A percentile compares a stretch with the other conserved stretches of the same genome.
These are phyloP conservation scores for Neurospora sp. DNA, from an alignment of 495 filamentous ascomycete species.

Conservation along the genomic window DNA sequence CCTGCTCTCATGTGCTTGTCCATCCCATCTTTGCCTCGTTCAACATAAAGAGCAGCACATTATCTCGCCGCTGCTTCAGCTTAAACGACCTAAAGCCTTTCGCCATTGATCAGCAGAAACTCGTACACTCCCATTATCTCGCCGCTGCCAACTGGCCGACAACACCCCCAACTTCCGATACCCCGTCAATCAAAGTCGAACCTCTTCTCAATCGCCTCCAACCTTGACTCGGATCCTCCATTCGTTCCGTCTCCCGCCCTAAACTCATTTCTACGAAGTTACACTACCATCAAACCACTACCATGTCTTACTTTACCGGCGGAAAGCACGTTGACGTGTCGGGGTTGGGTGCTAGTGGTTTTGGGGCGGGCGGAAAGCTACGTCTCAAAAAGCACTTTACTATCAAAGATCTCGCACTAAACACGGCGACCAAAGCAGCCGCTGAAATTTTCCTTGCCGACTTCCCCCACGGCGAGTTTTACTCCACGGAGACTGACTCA, in stretches of 20 bases:
- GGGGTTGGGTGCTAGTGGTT: background rate
- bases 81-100: background rate
- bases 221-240: background rate
- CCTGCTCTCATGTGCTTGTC: background rate
- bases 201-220: background rate
- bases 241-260: background rate
- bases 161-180: background rate
- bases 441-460: background rate
- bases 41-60: background rate
- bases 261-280: background rate
- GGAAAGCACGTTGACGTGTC: background rate
- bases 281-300: background rate
- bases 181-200: background rate
- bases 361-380: background rate
- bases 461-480: background rate
- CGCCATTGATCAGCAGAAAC: too few species aligned
- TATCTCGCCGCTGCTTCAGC: background rate
- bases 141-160: background rate
- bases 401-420: background rate
- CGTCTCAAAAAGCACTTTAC: background rate
- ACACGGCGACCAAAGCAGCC: background rate
- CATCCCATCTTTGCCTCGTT: background rate
- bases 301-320: background rate
- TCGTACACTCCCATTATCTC: background rate
- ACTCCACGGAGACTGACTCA: background rate